Evolutionary conservation across 2,329 filamentous ascomycete genomes (phyloP).

Genomic region (Stagonosporopsis rhizophila): DNA sequence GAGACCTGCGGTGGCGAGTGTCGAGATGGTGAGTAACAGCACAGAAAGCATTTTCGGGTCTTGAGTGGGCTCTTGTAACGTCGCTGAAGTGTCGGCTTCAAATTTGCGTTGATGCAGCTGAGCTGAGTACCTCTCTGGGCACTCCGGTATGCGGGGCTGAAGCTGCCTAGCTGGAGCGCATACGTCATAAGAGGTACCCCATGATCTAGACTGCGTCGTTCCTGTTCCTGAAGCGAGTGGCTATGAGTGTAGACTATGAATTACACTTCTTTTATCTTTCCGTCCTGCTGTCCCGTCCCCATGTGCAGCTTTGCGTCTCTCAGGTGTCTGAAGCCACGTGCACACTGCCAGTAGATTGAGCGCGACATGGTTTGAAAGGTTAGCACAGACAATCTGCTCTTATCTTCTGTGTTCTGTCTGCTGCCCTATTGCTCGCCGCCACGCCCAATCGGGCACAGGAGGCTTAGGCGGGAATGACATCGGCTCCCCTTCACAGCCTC

Average conservation of each 20-base stretch:
- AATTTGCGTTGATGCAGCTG: background rate
- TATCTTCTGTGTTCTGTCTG: too few species aligned
- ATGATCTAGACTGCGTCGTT: background rate
- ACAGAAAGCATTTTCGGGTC: background rate
- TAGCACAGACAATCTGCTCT: too few species aligned
- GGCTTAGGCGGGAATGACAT: background rate
- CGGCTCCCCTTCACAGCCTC: background rate
- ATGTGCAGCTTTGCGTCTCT: too few species aligned
- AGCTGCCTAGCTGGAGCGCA: conserved; percentile 4
- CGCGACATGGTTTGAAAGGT: too few species aligned
- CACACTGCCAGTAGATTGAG: too few species aligned
- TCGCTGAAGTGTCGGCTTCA: background rate
- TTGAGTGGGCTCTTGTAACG: background rate
- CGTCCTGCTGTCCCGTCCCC: background rate
- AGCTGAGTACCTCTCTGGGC: conserved; percentile 9
- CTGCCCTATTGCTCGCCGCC: background rate
- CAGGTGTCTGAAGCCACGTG: too few species aligned
- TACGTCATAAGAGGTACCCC: conserved; percentile 1
- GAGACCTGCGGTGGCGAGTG: background rate
- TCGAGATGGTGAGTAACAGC: background rate
- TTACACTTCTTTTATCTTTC: too few species aligned
- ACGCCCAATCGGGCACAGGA: background rate
- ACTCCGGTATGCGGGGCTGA: conserved; percentile 9
- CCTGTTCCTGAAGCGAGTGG: background rate
- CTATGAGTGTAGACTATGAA: background rate